Base-by-base conservation (phyloP, 495 filamentous ascomycete species). In the Aspergillus nanangensis region DNA sequence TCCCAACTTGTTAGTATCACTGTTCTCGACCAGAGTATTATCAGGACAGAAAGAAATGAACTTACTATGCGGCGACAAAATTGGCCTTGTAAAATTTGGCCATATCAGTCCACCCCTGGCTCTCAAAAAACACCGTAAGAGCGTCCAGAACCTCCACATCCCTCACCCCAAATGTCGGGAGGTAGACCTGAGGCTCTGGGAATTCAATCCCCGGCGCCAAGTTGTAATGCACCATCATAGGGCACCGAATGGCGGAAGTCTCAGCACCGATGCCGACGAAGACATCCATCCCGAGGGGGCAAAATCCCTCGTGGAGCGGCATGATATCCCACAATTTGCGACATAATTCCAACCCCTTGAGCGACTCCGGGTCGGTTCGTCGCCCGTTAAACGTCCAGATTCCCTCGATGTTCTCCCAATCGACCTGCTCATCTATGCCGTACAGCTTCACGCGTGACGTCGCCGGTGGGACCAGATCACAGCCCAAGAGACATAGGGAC, bases 151-250 rank as follows among this genome's bases (percentile, higher is more conserved):
- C 22, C n/a, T 23, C 22, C 22, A 25, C 32, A 17, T 56, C 56
- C 11, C 36, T 47, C 38, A 44, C 38, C 0, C 49, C 52, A 23
- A 48, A 51, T 0, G 35, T 27, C 0, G 39, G 11, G 15, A 55
- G 49, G 21, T 59, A 59, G 7, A 59, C 21, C 41, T 51, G 42
- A 1, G 56, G 56, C 33, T 55, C 39, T 10, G 55, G 55, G 17
- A 39, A 31, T 0, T 38, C 23, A 17, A 48, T 31, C 11, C 31
- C 31, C 2, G 44, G 51, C 17, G 21, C 23, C 3, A 58, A 20
- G 11, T 39, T 48, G 27, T 29, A 58, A 22, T 59, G 52, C 4
- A 37, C 34, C 34, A 58, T 45, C 21, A 29, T 21, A 29, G 31
- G 14, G n/a, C 31, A n/a, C 24, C 14, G 15, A 32, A 32, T 13